Evolutionary conservation across 495 filamentous ascomycete genomes (phyloP), one percentile per base, ranked within the genome.

Genomic region (Penicillium waksmanii): DNA sequence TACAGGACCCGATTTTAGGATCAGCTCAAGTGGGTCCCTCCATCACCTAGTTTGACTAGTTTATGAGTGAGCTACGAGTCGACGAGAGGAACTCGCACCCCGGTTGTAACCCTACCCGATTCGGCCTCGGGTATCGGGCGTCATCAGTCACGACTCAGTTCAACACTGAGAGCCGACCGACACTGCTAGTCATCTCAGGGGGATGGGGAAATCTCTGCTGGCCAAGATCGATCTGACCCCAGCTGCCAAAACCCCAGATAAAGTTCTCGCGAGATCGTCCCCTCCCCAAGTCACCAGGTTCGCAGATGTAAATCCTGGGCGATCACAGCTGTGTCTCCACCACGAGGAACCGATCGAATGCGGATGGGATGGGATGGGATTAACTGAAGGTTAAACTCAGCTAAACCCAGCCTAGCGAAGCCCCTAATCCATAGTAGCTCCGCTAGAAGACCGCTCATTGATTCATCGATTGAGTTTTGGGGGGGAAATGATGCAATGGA

Each of bases 401-500:
- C 36, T 38, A 38, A 38, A 38, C 36, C 15, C 42, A 44, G n/a
- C 17, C 17, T 13, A 44, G n/a, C 17, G 7, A 5, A 44, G 15
- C 42, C 42, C 42, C 17, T 1, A 10, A 19, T 19, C 42, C 42
- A 9, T 4, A 17, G 3, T 5, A n/a, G 42, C 7, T 17, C 19
- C 46, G 19, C 23, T 27, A 1, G 10, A 3, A 27, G 19, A 5
- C 1, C 7, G 53, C 55, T 62, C 60, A 62, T 62, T 62, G 60
- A 62, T 62, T 62, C 54, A 62, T 62, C 58, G 58, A 61, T 52
- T 18, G 36, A 17, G 51, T 34, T 43, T 34, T 38, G 47, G 2
- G 23, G 13, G 42, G n/a, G 42, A 23, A 55, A 68, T 68, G 66
- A 68, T 68, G 66, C 63, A 68, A 67, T 67, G 58, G 57, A 65